Conservation (phyloP, 2,329 filamentous ascomycete genomes). For the Hypoxylon sp. region DNA sequence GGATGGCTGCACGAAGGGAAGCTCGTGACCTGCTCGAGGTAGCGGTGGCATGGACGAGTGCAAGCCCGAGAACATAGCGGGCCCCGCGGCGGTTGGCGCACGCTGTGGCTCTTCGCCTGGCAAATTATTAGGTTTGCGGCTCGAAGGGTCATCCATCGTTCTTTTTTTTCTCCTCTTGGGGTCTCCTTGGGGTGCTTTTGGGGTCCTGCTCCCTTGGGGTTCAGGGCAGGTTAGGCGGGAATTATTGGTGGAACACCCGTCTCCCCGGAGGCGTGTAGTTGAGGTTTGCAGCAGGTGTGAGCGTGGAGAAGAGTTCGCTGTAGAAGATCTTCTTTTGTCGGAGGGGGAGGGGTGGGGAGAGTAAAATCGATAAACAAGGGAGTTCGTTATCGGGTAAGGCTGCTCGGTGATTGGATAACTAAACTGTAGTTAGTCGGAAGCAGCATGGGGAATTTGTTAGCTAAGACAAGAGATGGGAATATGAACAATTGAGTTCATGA, state of each 20-base stretch:
- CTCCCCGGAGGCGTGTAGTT: constrained; percentile 38
- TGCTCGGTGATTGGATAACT: constrained; percentile 30
- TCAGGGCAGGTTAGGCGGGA: constrained; percentile 19
- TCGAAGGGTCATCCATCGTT: constrained; percentile 50
- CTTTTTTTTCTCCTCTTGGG: constrained; percentile 5
- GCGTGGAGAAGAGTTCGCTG: constrained; percentile 36
- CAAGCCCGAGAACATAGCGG: constrained; percentile 40
- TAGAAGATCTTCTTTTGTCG: constrained; percentile 18
- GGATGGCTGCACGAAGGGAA: constrained; percentile 72
- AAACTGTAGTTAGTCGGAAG: constrained; percentile 16
- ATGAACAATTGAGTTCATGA: constrained; percentile 30
- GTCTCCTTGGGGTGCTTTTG: constrained; percentile 21
- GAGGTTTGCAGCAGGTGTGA: constrained; percentile 40
- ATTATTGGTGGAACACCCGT: constrained; percentile 45
- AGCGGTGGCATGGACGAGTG: constrained; percentile 48
- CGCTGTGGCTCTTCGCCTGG: constrained; percentile 48
- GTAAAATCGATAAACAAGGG: constrained; percentile 33
- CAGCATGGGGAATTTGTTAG: constrained; percentile 21
- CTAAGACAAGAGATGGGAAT: constrained; percentile 26
- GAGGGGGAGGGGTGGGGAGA: constrained; percentile 38
- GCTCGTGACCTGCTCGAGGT: constrained; percentile 61
- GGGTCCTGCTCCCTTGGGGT: constrained; percentile 27
- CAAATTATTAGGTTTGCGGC: constrained; percentile 42
- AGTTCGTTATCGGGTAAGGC: constrained; percentile 38
- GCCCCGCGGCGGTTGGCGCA: constrained; percentile 42